Conservation (phyloP, 2,329 filamentous ascomycete species). For the Neonectria neomacrospora region DNA sequence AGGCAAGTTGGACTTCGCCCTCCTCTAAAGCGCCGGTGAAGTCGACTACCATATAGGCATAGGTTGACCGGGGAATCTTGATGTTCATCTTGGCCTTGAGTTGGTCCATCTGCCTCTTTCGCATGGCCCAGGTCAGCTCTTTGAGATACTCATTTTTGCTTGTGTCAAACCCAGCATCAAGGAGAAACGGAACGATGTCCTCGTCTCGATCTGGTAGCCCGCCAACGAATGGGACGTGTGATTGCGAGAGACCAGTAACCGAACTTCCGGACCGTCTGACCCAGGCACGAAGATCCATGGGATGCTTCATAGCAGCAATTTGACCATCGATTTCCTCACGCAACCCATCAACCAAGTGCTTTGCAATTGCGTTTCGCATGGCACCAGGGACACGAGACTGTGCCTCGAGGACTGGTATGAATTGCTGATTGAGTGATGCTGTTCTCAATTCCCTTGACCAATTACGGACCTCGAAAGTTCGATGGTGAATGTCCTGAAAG, state of each 20-base stretch:
- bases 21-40: slow-evolving; percentile 69
- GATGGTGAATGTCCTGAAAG: slow-evolving; percentile 59
- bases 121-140: slow-evolving; percentile 57
- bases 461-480: slow-evolving; percentile 73
- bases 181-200: slow-evolving; percentile 64
- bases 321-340: slow-evolving; percentile 63
- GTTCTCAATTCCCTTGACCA: slow-evolving; percentile 49
- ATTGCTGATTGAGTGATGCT: slow-evolving; percentile 72
- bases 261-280: slow-evolving; percentile 54
- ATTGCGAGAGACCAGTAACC: slow-evolving; percentile 53
- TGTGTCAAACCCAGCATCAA: slow-evolving; percentile 70
- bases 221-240: slow-evolving; percentile 56
- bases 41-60: slow-evolving; percentile 75
- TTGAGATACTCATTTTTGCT: slow-evolving; percentile 60
- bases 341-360: slow-evolving; percentile 62
- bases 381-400: slow-evolving; percentile 57
- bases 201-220: slow-evolving; percentile 62
- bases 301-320: slow-evolving; percentile 61
- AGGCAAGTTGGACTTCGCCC: slow-evolving; percentile 74
- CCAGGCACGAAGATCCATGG: slow-evolving; percentile 65
- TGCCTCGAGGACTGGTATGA: slow-evolving; percentile 74
- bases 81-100: slow-evolving; percentile 69
- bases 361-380: slow-evolving; percentile 61
- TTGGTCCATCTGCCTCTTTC: slow-evolving; percentile 63
- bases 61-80: slow-evolving; percentile 68